phyloP scores from a whole-genome alignment of 2,329 filamentous ascomycete species.

The Plectosphaerella cucumerina region DNA sequence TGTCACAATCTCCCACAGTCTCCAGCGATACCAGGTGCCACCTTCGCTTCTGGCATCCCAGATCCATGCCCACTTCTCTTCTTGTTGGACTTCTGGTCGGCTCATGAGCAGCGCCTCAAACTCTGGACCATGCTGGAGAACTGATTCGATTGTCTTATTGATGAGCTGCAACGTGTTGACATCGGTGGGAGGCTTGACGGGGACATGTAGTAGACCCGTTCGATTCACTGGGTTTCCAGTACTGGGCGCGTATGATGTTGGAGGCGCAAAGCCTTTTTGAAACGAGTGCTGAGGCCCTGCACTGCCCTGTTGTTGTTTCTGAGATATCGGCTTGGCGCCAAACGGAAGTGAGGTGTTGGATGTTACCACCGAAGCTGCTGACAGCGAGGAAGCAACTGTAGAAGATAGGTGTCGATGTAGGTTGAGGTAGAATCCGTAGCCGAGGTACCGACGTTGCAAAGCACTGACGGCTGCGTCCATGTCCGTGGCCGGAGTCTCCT shows the following conservation, averaged over 20 bases:
- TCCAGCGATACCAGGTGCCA: conserved; percentile 90
- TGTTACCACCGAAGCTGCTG: conserved; percentile 31
- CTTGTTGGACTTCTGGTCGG: conserved; percentile 72
- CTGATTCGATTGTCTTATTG: conserved; percentile 78
- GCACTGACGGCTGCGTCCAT: conserved; percentile 76
- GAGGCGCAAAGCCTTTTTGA: conserved; percentile 68
- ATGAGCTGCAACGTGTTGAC: conserved; percentile 77
- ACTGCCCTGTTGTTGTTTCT: conserved; percentile 27
- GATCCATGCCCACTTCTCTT: conserved; percentile 91
- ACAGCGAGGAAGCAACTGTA: conserved; percentile 46
- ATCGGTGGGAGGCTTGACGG: conserved; percentile 71
- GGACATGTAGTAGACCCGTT: conserved; percentile 56
- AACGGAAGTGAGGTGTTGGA: conserved; percentile 62
- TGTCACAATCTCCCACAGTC: conserved; percentile 82
- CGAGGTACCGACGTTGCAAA: conserved; percentile 79
- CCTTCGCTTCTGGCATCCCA: conserved; percentile 79
- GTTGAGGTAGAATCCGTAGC: conserved; percentile 76
- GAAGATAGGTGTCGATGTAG: conserved; percentile 82
- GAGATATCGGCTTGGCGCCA: conserved; percentile 65
- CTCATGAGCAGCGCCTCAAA: conserved; percentile 93
- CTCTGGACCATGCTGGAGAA: conserved; percentile 76
- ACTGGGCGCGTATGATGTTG: conserved; percentile 57
- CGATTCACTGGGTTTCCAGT: conserved; percentile 36
- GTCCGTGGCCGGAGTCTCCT: conserved; percentile 76
- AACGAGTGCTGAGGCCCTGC: conserved; percentile 38